Evolutionary conservation across 2,329 filamentous ascomycete genomes (phyloP).

Genomic region (Exophiala spinifera): DNA sequence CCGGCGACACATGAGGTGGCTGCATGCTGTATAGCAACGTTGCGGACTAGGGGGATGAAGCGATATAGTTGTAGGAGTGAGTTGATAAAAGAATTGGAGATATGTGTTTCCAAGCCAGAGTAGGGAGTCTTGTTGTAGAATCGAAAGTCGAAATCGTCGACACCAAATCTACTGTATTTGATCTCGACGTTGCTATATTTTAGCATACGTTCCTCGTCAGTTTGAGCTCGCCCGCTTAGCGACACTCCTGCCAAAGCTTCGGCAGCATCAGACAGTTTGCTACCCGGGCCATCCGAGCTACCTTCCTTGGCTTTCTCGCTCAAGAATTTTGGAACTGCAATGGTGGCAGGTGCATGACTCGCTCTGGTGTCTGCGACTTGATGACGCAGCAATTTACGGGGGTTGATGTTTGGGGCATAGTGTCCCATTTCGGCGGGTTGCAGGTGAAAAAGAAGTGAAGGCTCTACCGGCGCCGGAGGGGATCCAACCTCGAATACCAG

Average conservation of each 20-base stretch:
- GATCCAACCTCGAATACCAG: conserved; percentile 81
- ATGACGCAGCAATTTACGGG: conserved; percentile 70
- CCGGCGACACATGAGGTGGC: conserved; percentile 80
- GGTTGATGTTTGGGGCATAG: conserved; percentile 66
- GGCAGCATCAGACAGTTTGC: conserved; percentile 53
- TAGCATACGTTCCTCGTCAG: conserved; percentile 76
- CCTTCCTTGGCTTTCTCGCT: conserved; percentile 82
- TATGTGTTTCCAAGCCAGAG: conserved; percentile 92
- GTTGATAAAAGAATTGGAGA: conserved; percentile 95
- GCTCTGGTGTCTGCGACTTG: conserved; percentile 76
- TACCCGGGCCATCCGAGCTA: conserved; percentile 40
- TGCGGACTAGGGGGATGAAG: conserved; percentile 84
- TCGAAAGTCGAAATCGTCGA: conserved; percentile 99
- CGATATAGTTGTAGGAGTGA: conserved; percentile 85
- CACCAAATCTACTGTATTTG: conserved; percentile 97
- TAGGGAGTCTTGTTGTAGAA: conserved; percentile 93
- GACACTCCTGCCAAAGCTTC: conserved; percentile 66
- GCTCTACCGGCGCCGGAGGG: conserved; percentile 72
- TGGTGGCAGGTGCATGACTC: conserved; percentile 58
- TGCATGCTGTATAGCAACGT: conserved; percentile 82
- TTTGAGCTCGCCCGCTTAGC: conserved; percentile 59
- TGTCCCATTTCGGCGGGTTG: conserved; percentile 71
- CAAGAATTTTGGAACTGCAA: conserved; percentile 81
- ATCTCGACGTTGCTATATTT: conserved; percentile 96
- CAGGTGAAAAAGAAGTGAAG: conserved; percentile 64